Base-by-base conservation (phyloP, 2,329 filamentous ascomycete genomes). In the Aspergillus phoenicis region DNA sequence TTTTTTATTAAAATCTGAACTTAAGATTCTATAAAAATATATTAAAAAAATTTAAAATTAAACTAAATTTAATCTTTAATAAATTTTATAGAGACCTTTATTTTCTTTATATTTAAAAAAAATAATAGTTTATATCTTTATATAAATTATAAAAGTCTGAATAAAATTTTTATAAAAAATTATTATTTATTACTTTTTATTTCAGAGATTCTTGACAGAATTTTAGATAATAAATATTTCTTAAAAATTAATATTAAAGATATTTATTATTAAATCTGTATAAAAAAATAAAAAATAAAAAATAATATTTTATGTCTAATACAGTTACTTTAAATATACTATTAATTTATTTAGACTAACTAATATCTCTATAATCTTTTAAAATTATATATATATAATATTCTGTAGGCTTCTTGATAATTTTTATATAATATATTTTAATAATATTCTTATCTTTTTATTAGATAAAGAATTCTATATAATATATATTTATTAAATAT, bases 41-140 rank as follows among this genome's bases (percentile, higher is more conserved):
- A 56, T 56, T 56, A 47, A 56, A 26, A 47, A 56, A 56, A 47
- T 38, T 1, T 56, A 6, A 20, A 36, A 36, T 17, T 56, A 47
- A 4, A 47, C 1, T 30, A 43, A 43, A 43, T 56, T 45, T 47
- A 38, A 47, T 56, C 7, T 56, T 56, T 33, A 5, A 38, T 13
- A 4, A 38, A 3, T 15, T 8, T 4, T 47, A 1, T 8, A 2
- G 4, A 13, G 20, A 24, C 2, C 13, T 4, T 15, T 11, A 11
- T 6, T 20, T 13, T 47, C 7, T 28, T 2, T 49, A n/a, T n/a
- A 22, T 6, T 6, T 43, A 6, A 17, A 41, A 41, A 8, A 17
- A 41, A 41, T 39, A 17, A 26, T 49, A 49, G 3, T 6, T 49
- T 49, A 49, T 15, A 49, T 26, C 3, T 49, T 26, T 26, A 24